Conservation (phyloP, 108 stramenopile genomes). For the Cyclotella baltica region DNA sequence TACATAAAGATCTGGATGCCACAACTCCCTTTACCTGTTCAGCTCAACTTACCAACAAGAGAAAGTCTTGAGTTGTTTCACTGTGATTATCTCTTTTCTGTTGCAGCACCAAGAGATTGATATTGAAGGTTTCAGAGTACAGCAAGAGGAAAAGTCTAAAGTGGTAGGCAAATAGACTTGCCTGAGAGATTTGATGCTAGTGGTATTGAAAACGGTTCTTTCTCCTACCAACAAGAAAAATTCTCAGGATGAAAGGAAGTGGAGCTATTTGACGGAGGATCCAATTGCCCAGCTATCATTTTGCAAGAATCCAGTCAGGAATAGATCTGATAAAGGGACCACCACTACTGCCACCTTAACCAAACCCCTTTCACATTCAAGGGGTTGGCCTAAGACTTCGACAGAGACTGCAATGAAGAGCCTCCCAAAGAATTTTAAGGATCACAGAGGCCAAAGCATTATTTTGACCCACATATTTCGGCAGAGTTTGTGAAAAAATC, state of each 20-base stretch:
- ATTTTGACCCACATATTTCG: neutral
- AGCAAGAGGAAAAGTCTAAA: neutral
- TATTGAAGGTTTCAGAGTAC: neutral
- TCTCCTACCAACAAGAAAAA: neutral
- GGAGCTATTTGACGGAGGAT: neutral
- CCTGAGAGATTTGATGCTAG: neutral
- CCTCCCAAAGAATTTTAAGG: neutral
- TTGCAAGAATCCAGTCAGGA: too few relatives aligned
- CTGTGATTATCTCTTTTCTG: too few relatives aligned
- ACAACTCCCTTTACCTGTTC: too few relatives aligned
- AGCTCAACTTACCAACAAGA: too few relatives aligned
- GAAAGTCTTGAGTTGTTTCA: too few relatives aligned
- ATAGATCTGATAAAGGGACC: too few relatives aligned
- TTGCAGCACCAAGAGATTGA: neutral
- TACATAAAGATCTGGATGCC: too few relatives aligned
- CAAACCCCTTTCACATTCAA: too few relatives aligned
- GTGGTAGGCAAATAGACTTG: neutral
- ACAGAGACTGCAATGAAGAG: too few relatives aligned
- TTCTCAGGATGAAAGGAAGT: neutral
- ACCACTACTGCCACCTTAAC: too few relatives aligned
- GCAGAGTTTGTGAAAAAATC: neutral
- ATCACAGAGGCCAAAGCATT: slow-evolving; percentile 6
- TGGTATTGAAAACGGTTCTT: neutral
- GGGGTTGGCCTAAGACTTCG: too few relatives aligned
- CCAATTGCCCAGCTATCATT: neutral